Base-by-base conservation (phyloP, 441 rosid species). In the Gossypium trilobum region DNA sequence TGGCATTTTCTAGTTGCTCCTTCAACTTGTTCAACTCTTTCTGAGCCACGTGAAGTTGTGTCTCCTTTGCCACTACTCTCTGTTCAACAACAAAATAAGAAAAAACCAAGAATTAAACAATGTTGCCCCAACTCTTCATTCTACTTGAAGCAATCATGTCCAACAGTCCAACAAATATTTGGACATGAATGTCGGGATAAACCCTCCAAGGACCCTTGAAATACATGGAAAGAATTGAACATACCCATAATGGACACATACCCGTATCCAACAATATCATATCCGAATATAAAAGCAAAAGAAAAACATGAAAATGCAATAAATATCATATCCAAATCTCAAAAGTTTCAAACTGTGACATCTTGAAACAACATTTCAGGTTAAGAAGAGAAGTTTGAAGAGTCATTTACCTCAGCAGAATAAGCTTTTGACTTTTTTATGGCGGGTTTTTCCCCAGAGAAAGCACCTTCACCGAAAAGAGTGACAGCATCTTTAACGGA, bases 401-500 rank as follows among this genome's bases (percentile, higher is more conserved):
- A 66, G 71, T 54, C 64, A 22, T 5, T 8, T 89, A 95, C 99
- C 97, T 92, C 96, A 5, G 95, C 86, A 63, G 96, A 95, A 33
- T 83, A 86, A 70, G 93, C 82, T 75, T 77, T 88, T 10, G 87
- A 46, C 87, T 89, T 92, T 82, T 79, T 89, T 81, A 87, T 80
- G 68, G 82, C 66, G 6, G 90, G 89, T 72, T 87, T 95, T 72
- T 88, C 96, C 75, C 96, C 91, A 0, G 97, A 88, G 76, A 86
- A 85, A 78, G 97, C 90, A 77, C 96, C 94, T 82, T 92, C 99
- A 44, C 98, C 99, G 14, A 95, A 92, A n/a, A 89, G 88, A 11
- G 80, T 81, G 63, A 95, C 96, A 0, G 97, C 99, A 84, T 93
- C 97, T 81, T 91, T 95, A 71, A 95, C 99, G 0, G 98, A 95